Conservation (phyloP, 345 rosid genomes). For the Gossypium longicalyx region DNA sequence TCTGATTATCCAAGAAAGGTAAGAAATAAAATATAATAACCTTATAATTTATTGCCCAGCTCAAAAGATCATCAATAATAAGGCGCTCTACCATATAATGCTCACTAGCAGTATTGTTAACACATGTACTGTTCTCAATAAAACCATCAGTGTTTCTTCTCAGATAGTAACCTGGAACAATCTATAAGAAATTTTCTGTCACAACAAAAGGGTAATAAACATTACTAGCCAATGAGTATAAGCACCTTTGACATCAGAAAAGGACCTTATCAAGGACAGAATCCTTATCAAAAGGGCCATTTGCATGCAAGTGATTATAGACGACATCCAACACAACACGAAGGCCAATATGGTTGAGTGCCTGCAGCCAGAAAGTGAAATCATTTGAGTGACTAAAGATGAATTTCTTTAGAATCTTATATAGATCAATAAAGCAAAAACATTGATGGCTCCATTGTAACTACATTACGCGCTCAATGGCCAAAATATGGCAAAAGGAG, state of each 20-base stretch:
- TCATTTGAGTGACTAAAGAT: background rate
- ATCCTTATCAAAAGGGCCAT: slow-evolving; percentile 66
- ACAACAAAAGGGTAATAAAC: slow-evolving; percentile 11
- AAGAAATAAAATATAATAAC: slow-evolving; percentile 31
- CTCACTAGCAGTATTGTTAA: slow-evolving; percentile 96
- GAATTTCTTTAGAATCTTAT: slow-evolving; percentile 8
- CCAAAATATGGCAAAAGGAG: background rate
- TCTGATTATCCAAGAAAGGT: background rate
- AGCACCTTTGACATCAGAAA: background rate
- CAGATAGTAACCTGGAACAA: slow-evolving; percentile 98
- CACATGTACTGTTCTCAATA: slow-evolving; percentile 82
- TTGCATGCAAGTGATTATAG: slow-evolving; percentile 90
- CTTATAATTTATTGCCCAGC: slow-evolving; percentile 86
- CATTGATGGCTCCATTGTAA: slow-evolving; percentile 10
- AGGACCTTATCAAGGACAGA: slow-evolving; percentile 92
- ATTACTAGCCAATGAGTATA: background rate
- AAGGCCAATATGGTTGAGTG: slow-evolving; percentile 58
- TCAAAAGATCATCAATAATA: slow-evolving; percentile 75
- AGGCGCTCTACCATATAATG: slow-evolving; percentile 92
- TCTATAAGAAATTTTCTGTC: slow-evolving; percentile 38
- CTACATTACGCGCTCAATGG: background rate
- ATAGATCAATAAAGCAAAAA: background rate
- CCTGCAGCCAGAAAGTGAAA: slow-evolving; percentile 40
- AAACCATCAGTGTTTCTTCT: slow-evolving; percentile 78
- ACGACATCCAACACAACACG: slow-evolving; percentile 87